A percentile compares a stretch with the other conserved stretches of the same genome.
Conservation (phyloP, 306 rosid genomes). For the Dalbergia cultrata region DNA sequence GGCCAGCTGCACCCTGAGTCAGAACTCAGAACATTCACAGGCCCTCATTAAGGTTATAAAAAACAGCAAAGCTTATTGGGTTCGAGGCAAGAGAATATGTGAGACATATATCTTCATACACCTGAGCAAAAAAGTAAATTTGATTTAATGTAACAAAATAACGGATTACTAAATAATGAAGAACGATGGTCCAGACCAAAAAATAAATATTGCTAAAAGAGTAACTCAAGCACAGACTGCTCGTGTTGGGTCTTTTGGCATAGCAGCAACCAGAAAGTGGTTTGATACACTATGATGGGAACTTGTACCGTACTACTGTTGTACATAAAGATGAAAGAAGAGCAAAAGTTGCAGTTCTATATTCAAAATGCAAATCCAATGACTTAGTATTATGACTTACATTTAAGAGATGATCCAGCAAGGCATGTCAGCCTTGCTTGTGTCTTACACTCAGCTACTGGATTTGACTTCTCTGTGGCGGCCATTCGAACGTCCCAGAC, state of each 20-base stretch:
- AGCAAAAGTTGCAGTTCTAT: neutral
- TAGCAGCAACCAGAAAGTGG: slow-evolving; percentile 6
- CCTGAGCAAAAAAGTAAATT: neutral
- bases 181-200: neutral
- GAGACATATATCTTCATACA: neutral
- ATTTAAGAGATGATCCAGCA: slow-evolving; percentile 81
- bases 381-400: slow-evolving; percentile 55
- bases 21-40: neutral
- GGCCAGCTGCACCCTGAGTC: neutral
- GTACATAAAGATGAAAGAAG: slow-evolving; percentile 4
- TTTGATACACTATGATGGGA: neutral
- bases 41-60: neutral
- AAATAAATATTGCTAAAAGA: neutral
- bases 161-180: neutral
- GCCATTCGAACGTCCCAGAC: slow-evolving; percentile 98
- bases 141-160: neutral
- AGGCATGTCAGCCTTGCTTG: slow-evolving; percentile 88
- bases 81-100: neutral
- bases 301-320: neutral
- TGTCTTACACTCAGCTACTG: slow-evolving; percentile 84
- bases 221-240: neutral
- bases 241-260: neutral
- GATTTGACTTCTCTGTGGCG: slow-evolving; percentile 64
- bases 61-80: neutral
- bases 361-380: neutral